A percentile compares a stretch with the other conserved stretches of the same genome.
Conservation (phyloP, 148 eudicot species). For the Vaccinium macrocarpon region DNA sequence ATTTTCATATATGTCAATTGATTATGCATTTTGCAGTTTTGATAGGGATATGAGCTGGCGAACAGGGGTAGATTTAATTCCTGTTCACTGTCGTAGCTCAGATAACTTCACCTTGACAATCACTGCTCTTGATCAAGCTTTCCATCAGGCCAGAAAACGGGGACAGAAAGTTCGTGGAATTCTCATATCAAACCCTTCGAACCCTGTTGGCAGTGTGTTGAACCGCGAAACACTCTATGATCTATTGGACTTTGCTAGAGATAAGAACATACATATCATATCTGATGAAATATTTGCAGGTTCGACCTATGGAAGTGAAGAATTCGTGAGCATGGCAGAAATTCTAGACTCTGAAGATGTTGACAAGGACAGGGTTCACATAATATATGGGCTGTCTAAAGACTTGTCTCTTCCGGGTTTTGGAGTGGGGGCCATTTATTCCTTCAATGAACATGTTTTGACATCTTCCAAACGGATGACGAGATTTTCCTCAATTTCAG, state of each 20-base stretch:
- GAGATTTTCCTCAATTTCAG: constrained; percentile 74
- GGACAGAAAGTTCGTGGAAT: constrained; percentile 74
- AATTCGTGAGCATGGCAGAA: constrained; percentile 80
- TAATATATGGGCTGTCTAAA: constrained; percentile 76
- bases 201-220: constrained; percentile 73
- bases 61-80: constrained; percentile 78
- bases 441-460: constrained; percentile 60
- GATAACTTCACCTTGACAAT: constrained; percentile 58
- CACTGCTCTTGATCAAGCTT: constrained; percentile 72
- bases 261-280: constrained; percentile 80
- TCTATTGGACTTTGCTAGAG: constrained; percentile 72
- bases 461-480: constrained; percentile 61
- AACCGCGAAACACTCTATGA: constrained; percentile 44
- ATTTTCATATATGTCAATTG: background rate
- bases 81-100: constrained; percentile 75
- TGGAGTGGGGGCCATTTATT: constrained; percentile 69
- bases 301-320: constrained; percentile 51
- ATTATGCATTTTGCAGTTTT: constrained; percentile 47
- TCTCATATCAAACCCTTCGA: constrained; percentile 72
- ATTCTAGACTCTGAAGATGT: constrained; percentile 57
- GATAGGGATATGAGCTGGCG: constrained; percentile 76
- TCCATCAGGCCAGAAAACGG: constrained; percentile 66
- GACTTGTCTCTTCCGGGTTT: constrained; percentile 70
- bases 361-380: constrained; percentile 72
- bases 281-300: constrained; percentile 82